These are phyloP conservation scores for Rhododendron kiyosumense DNA, from an alignment of 148 eudicot species.

Conservation along the genomic window DNA sequence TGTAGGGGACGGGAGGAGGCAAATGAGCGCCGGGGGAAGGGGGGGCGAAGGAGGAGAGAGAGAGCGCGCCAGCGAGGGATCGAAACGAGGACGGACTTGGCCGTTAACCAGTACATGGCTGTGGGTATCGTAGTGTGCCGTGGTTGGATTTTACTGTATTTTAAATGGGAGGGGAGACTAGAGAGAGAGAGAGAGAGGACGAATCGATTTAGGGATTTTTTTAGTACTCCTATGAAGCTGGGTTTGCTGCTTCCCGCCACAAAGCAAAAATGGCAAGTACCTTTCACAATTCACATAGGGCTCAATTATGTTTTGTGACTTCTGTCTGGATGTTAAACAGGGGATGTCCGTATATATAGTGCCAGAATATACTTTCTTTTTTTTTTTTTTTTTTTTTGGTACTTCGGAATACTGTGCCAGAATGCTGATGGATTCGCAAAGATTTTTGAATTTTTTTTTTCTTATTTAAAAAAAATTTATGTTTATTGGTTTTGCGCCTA, in stretches of 20 bases:
- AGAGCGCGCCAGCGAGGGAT: slow-evolving; percentile 38
- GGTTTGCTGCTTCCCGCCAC: slow-evolving; percentile 18
- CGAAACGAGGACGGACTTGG: slow-evolving; percentile 27
- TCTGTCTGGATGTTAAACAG: neutral
- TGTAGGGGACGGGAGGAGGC: slow-evolving; percentile 10
- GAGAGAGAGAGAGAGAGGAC: neutral
- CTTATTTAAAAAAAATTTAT: no score
- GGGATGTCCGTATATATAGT: neutral
- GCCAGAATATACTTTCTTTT: no score
- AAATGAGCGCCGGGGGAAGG: slow-evolving; percentile 16
- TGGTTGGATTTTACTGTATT: neutral
- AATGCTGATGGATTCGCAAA: no score
- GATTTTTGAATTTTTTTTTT: no score
- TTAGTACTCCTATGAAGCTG: neutral
- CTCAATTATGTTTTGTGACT: neutral
- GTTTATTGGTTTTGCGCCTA: no score
- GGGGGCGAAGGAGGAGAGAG: slow-evolving; percentile 25
- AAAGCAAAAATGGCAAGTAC: neutral
- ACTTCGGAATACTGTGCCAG: no score
- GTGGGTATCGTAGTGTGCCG: neutral
- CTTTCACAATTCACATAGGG: neutral
- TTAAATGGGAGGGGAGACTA: no score
- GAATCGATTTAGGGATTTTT: slow-evolving; percentile 12
- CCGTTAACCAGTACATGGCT: slow-evolving; percentile 30
- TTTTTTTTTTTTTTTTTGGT: no score